Evolutionary conservation across 768 basidiomycete genomes (phyloP), one percentile per base, ranked within the genome.

Genomic region (Cystobasidium tubakii): DNA sequence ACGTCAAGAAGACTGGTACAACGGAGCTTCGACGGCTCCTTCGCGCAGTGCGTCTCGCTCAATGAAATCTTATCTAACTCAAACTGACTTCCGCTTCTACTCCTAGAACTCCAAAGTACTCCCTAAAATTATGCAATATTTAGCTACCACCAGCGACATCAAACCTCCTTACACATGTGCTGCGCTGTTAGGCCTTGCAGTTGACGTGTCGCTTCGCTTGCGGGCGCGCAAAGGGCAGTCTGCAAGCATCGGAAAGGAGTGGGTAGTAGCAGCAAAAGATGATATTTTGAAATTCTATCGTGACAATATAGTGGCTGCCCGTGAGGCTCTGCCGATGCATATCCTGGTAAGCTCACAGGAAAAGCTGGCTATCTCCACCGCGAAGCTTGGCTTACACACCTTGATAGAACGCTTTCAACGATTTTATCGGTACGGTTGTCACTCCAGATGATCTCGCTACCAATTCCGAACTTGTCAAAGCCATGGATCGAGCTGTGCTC

Each of bases 401-500:
- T 17, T 25, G 19, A 15, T 70, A 79, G 78, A 44, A 33, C 62
- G 77, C 80, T 25, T 69, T 80, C 57, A 29, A 74, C 62, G 75
- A 74, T 36, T 80, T 80, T 72, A 73, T 79, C 62, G 60, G 55
- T 15, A 42, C 62, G 1, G 74, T 73, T 57, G 66, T 78, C 29
- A 74, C 75, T 2, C 36, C 53, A 2, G 74, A 75, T 19, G 66
- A 75, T 25, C 74, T 75, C 1, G 25, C 23, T 17, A 15, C 21
- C 3, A 36, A 31, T 10, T 39, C 39, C 19, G 54, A 74, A 60
- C 60, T 94, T 54, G 81, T 93, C 0, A 90, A 91, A 0, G 84
- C 84, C 0, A 86, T 90, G 43, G 92, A 94, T 79, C 92, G 91
- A 76, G 86, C 90, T 0, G 79, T 95, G 9, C 81, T 91, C 12